A percentile compares a stretch with the other conserved stretches of the same genome.
Conservation (phyloP, 2,329 filamentous ascomycete species). For the Penicillium sp. region DNA sequence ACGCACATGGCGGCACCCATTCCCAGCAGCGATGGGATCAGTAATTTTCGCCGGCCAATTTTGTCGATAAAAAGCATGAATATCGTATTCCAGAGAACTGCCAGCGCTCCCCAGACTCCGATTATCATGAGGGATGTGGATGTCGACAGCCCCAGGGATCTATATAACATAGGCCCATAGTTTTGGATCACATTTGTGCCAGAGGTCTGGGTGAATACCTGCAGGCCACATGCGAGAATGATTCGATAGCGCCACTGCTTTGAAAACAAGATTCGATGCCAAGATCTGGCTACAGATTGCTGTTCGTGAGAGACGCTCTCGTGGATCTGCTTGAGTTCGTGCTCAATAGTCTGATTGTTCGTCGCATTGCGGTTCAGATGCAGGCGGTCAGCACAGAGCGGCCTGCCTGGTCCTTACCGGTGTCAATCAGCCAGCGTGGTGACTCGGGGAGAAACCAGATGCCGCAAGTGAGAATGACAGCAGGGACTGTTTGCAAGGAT, state of each 20-base stretch:
- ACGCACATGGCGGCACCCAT: slow-evolving; percentile 40
- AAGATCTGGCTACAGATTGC: slow-evolving; percentile 34
- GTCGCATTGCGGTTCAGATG: slow-evolving; percentile 29
- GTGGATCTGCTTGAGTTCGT: slow-evolving; percentile 41
- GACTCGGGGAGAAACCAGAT: slow-evolving; percentile 34
- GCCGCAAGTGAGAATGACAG: slow-evolving; percentile 34
- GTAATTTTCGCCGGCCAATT: slow-evolving; percentile 46
- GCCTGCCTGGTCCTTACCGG: slow-evolving; percentile 33
- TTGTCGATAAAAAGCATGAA: slow-evolving; percentile 46
- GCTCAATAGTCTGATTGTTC: slow-evolving; percentile 35
- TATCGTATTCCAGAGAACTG: slow-evolving; percentile 46
- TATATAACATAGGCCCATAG: slow-evolving; percentile 44
- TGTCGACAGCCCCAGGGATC: slow-evolving; percentile 42
- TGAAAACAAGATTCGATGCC: slow-evolving; percentile 41
- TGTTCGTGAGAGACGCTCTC: slow-evolving; percentile 38
- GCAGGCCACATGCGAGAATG: slow-evolving; percentile 46
- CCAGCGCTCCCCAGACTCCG: slow-evolving; percentile 48
- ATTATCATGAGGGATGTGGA: slow-evolving; percentile 48
- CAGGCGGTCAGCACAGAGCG: slow-evolving; percentile 30
- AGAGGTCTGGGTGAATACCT: slow-evolving; percentile 47
- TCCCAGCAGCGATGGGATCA: slow-evolving; percentile 44
- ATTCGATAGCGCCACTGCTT: slow-evolving; percentile 45
- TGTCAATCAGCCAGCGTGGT: slow-evolving; percentile 37
- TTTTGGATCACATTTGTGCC: slow-evolving; percentile 47
- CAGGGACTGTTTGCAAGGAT: slow-evolving; percentile 37